A percentile compares a stretch with the other conserved stretches of the same genome.
Evolutionary conservation across 306 rosid species (phyloP).

Genomic region (Oxytropis ochrocephala): DNA sequence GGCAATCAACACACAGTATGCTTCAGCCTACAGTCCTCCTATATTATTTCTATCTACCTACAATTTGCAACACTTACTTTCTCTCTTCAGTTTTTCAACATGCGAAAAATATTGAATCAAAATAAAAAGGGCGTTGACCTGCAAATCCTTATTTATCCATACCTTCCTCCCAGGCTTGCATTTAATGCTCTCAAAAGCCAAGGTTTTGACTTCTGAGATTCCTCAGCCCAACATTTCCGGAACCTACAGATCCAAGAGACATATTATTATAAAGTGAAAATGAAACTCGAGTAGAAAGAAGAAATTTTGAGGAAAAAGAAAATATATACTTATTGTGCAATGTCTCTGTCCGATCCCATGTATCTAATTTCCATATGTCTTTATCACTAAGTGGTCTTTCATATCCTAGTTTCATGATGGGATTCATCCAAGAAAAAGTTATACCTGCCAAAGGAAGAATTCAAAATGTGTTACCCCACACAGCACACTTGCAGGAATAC

Average conservation of each 20-base stretch:
- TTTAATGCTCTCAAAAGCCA: conserved; percentile 92
- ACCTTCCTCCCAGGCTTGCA: conserved; percentile 86
- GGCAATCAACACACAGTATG: not conserved
- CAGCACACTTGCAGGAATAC: not conserved
- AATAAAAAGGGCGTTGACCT: not conserved
- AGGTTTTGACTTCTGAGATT: conserved; percentile 69
- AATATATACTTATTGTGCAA: conserved; percentile 47
- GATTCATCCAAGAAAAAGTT: conserved; percentile 76
- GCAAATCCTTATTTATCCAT: conserved; percentile 21
- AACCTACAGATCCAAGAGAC: conserved; percentile 46
- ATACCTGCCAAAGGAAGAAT: conserved; percentile 39
- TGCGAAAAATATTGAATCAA: not conserved
- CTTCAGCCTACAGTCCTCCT: conserved; percentile 2
- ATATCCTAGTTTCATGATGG: conserved; percentile 73
- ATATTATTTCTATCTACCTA: conserved; percentile 6
- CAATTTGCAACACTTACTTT: not conserved
- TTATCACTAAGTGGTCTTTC: conserved; percentile 78
- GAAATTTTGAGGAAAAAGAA: conserved; percentile 1
- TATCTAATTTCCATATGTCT: conserved; percentile 89
- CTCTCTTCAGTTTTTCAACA: not conserved
- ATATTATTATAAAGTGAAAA: conserved; percentile 11
- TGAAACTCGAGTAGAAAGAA: not conserved
- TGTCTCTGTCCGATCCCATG: conserved; percentile 85
- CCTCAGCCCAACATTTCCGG: conserved; percentile 76
- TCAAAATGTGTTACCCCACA: conserved; percentile 12